Conservation (phyloP, 108 stramenopile genomes). For the Cyclotella choctawhatcheeana region DNA sequence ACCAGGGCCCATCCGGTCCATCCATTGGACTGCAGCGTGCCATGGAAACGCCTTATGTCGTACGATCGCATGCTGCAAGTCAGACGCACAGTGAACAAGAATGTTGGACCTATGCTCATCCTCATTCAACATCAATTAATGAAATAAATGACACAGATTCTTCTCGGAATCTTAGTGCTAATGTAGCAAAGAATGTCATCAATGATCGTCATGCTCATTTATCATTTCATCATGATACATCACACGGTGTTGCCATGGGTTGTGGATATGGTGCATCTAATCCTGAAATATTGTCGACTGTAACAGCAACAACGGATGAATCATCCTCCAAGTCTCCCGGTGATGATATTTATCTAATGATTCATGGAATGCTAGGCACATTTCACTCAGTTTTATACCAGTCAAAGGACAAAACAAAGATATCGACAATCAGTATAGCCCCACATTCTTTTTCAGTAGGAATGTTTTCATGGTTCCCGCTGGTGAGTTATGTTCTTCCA, state of each 20-base stretch:
- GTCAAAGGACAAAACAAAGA: constrained; percentile 16
- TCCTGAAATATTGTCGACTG: constrained; percentile 38
- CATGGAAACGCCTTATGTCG: constrained; percentile 98
- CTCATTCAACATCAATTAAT: constrained; percentile 22
- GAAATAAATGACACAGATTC: constrained; percentile 13
- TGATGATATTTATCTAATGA: constrained; percentile 32
- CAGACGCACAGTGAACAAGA: constrained; percentile 82
- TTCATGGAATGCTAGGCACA: constrained; percentile 96
- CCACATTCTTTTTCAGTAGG: constrained; percentile 90
- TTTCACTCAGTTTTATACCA: constrained; percentile 92
- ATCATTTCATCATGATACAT: constrained; percentile 61
- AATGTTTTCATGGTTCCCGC: constrained; percentile 98
- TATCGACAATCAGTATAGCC: constrained; percentile 85
- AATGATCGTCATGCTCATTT: constrained; percentile 58
- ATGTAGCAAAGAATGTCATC: constrained; percentile 25
- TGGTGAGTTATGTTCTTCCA: constrained; percentile 31
- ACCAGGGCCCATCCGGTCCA: constrained; percentile 59
- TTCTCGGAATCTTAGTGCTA: constrained; percentile 16
- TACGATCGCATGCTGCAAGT: constrained; percentile 90
- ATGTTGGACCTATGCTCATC: constrained; percentile 92
- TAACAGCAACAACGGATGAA: constrained; percentile 5
- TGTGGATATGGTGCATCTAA: constrained; percentile 77
- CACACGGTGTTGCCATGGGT: constrained; percentile 53
- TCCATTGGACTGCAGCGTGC: constrained; percentile 70
- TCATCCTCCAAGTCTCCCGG: constrained; percentile 12